Percentiles rank a stretch among this genome's conserved stretches.
phyloP scores from a whole-genome alignment of 129 eudicot genomes.

The Glebionis coronaria region DNA sequence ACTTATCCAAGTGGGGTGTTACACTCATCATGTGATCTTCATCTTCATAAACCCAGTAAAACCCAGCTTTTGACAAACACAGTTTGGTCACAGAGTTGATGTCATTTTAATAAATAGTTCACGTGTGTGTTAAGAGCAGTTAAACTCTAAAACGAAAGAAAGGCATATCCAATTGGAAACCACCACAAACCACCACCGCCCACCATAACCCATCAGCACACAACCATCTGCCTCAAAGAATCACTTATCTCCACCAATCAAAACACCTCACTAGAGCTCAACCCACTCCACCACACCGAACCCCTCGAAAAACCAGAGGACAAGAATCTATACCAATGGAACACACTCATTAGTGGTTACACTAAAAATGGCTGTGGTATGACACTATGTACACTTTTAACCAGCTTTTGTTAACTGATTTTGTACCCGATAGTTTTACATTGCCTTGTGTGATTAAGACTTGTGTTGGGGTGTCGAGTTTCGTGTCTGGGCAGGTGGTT shows the following conservation, averaged over 20 bases:
- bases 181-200: too few species aligned
- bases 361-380: conserved; percentile 42
- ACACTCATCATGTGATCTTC: too few species aligned
- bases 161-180: too few species aligned
- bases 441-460: conserved; percentile 66
- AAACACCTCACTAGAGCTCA: conserved; percentile 36
- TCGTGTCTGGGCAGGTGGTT: conserved; percentile 30
- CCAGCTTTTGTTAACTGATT: conserved; percentile 30
- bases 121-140: too few species aligned
- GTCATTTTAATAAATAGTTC: too few species aligned
- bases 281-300: conserved; percentile 26
- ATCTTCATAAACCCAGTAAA: too few species aligned
- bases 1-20: too few species aligned
- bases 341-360: conserved; percentile 45
- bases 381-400: conserved; percentile 38
- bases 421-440: conserved; percentile 50
- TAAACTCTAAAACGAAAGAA: too few species aligned
- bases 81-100: too few species aligned
- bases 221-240: conserved; percentile 20
- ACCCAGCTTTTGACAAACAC: too few species aligned
- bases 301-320: conserved; percentile 23
- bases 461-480: conserved; percentile 35
- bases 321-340: conserved; percentile 52
- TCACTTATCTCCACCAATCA: conserved; percentile 31
- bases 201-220: conserved; percentile 15